These are phyloP conservation scores for Amphichorda felina DNA, from an alignment of 2,329 filamentous ascomycete genomes.

Conservation along the genomic window DNA sequence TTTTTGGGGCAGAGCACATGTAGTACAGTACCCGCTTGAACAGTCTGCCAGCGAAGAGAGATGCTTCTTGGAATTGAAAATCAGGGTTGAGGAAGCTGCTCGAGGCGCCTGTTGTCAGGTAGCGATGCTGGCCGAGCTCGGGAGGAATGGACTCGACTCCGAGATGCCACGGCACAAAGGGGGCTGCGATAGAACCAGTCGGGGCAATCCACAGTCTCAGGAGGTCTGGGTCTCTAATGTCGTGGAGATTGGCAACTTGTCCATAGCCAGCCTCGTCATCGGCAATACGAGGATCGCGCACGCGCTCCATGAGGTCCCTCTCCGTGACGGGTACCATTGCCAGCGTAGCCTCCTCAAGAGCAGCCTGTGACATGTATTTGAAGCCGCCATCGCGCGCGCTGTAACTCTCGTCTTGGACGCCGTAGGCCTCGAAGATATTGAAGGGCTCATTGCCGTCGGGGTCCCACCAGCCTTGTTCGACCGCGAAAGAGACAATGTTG, in stretches of 20 bases:
- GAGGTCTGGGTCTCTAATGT: conserved; percentile 8
- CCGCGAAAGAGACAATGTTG: conserved; percentile 13
- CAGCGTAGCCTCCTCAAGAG: conserved; percentile 11
- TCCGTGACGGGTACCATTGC: conserved; percentile 37
- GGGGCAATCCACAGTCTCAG: conserved; percentile 13
- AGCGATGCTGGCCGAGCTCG: conserved; percentile 15
- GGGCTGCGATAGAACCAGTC: conserved; percentile 13
- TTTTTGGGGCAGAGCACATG: conserved; percentile 12
- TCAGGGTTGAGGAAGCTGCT: conserved; percentile 12
- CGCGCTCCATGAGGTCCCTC: conserved; percentile 27
- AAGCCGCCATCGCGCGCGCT: conserved; percentile 13
- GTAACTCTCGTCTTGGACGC: conserved; percentile 9
- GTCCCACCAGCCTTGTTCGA: conserved; percentile 14
- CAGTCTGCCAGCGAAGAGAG: conserved; percentile 11
- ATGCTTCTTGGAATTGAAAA: conserved; percentile 14
- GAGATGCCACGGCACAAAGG: conserved; percentile 15
- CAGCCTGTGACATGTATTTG: conserved; percentile 17
- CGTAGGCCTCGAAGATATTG: conserved; percentile 14
- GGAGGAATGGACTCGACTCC: conserved; percentile 11
- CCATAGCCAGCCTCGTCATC: conserved; percentile 16
- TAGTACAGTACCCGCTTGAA: conserved; percentile 17
- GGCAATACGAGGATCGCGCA: conserved; percentile 13
- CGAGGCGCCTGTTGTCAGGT: conserved; percentile 13
- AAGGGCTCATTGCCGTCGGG: conserved; percentile 9
- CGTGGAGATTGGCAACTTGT: conserved; percentile 12